phyloP scores from a whole-genome alignment of 306 rosid species.

The Dryas drummondii region DNA sequence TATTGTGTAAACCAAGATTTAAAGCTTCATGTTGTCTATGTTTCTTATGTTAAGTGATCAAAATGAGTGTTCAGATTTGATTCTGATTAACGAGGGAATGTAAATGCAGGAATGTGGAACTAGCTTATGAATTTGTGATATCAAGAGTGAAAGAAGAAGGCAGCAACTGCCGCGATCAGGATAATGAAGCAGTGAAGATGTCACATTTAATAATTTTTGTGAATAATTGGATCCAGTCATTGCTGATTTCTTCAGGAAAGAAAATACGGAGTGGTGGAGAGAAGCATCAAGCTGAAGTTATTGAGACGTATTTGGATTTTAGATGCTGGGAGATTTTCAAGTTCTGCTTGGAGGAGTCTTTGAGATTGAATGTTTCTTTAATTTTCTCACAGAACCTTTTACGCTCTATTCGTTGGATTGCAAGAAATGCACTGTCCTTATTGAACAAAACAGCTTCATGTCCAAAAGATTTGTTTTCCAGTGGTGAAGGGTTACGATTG shows the following conservation, averaged over 20 bases:
- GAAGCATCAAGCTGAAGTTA: conserved; percentile 35
- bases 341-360: conserved; percentile 74
- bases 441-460: conserved; percentile 28
- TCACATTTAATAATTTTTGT: conserved; percentile 58
- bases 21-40: not conserved
- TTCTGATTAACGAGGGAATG: conserved; percentile 24
- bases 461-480: conserved; percentile 28
- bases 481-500: conserved; percentile 45
- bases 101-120: conserved; percentile 70
- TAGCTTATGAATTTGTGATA: conserved; percentile 61
- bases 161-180: conserved; percentile 21
- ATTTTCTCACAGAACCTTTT: conserved; percentile 64
- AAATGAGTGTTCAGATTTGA: not conserved
- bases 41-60: not conserved
- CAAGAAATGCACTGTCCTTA: conserved; percentile 44
- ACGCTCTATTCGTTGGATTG: conserved; percentile 48
- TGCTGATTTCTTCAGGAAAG: conserved; percentile 66
- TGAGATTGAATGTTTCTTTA: conserved; percentile 46
- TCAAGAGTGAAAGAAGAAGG: conserved; percentile 36
- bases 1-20: not conserved
- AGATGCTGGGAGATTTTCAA: conserved; percentile 83
- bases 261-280: conserved; percentile 32
- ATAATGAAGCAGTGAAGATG: conserved; percentile 49
- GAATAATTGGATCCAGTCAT: conserved; percentile 72
- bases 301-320: conserved; percentile 56